Evolutionary conservation across 2,329 filamentous ascomycete genomes (phyloP).

Genomic region (Colletotrichum paranaense): DNA sequence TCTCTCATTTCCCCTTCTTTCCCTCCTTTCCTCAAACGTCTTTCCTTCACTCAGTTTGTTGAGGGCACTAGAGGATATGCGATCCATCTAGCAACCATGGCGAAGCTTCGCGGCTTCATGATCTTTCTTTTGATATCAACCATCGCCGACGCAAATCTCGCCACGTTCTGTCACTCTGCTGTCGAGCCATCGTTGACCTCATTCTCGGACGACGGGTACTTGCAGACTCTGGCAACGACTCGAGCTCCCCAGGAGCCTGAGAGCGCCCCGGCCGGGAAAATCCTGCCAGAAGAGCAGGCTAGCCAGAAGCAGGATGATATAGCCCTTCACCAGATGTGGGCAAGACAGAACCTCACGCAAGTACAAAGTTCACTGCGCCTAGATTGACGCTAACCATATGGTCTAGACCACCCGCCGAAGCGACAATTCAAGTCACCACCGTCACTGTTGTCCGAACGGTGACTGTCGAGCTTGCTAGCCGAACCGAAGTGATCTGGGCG

Average conservation of each 20-base stretch:
- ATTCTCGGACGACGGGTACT: not conserved
- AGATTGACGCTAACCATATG: not conserved
- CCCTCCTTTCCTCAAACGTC: not conserved
- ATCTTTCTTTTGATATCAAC: not conserved
- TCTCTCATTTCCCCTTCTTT: not conserved
- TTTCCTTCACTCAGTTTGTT: not conserved
- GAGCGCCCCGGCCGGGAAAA: not conserved
- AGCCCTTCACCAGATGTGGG: not conserved
- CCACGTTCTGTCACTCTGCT: not conserved
- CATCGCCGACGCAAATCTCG: not conserved
- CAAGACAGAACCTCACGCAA: slow-evolving; percentile 10
- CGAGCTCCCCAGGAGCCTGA: not conserved
- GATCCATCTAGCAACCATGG: slow-evolving; percentile 4
- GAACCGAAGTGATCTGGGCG: slow-evolving; percentile 32
- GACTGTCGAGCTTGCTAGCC: slow-evolving; percentile 36
- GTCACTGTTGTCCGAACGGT: slow-evolving; percentile 33
- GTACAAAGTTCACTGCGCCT: not conserved
- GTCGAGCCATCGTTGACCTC: not conserved
- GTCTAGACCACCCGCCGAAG: not conserved
- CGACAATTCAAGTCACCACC: slow-evolving; percentile 9
- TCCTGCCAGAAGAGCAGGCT: not conserved
- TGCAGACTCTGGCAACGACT: not conserved
- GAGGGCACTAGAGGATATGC: not conserved
- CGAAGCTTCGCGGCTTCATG: not conserved
- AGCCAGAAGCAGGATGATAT: not conserved